Conservation (phyloP, 1,284 basidiomycete genomes). For the Rhizoctonia solani region DNA sequence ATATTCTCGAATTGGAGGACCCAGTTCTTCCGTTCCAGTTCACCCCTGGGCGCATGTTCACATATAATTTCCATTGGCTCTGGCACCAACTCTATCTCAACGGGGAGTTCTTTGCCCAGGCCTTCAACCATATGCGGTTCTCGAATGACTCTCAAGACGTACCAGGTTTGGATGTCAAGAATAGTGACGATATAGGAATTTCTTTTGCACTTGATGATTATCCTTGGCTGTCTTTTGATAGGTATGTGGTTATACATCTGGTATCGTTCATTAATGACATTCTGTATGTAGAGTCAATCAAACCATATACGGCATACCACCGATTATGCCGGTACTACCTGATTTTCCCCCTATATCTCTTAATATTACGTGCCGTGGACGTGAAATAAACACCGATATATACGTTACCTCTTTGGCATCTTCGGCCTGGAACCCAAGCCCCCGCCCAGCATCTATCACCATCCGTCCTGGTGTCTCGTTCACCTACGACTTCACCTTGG, state of each 20-base stretch:
- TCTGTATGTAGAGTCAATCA: background rate
- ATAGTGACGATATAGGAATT: background rate
- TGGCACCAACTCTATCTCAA: background rate
- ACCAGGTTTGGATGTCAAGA: background rate
- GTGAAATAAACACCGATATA: background rate
- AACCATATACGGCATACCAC: constrained; percentile 3
- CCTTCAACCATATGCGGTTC: background rate
- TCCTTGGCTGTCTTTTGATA: constrained; percentile 16
- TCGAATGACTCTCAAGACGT: constrained; percentile 2
- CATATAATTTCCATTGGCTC: constrained; percentile 8
- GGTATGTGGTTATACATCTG: background rate
- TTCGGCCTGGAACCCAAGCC: constrained; percentile 4
- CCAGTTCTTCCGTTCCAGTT: background rate
- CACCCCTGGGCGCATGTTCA: background rate
- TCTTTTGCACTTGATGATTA: constrained; percentile 13
- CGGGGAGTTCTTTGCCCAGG: background rate
- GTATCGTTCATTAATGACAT: background rate
- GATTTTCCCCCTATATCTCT: constrained; percentile 11
- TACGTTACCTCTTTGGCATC: background rate
- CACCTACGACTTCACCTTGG: constrained; percentile 14
- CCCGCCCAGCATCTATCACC: background rate
- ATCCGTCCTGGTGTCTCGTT: background rate
- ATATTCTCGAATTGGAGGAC: constrained; percentile 9
- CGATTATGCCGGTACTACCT: background rate
- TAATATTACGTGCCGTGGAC: constrained; percentile 6